Evolutionary conservation across 768 basidiomycete species (phyloP), one percentile per base, ranked within the genome.

Genomic region (Cystobasidium onofrii): DNA sequence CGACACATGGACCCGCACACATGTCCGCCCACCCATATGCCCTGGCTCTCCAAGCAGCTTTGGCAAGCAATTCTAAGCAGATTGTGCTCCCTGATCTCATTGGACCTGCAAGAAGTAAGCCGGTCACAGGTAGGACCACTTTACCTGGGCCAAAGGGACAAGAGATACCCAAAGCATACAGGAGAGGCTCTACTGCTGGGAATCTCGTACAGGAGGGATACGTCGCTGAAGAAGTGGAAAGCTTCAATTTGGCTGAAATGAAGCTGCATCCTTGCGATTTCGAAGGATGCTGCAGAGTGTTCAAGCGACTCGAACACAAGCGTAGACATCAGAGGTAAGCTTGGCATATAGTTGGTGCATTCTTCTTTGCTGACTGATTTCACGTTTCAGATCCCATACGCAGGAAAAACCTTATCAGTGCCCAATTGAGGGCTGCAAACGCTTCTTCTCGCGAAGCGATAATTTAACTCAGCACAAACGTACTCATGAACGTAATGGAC

Each of bases 381-480:
- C 7, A 23, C 15, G 27, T 15, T 29, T n/a, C 64, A 65, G 64
- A n/a, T 76, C 75, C 15, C 77, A 78, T 54, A 78, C 77, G 61
- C 15, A 46, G 20, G 77, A 78, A 60, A 75, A 74, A 44, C 77
- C 77, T 17, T 78, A 69, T 64, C 31, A 34, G n/a, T 78, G 77
- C 57, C 73, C 75, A 27, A 39, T 76, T 4, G 50, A 50, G 0
- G 76, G 75, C 2, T 77, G 76, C 63, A 71, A 57, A 13, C 44
- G 73, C 17, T 74, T 29, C 60, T 77, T 77, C 73, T 61, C 57
- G 13, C 23, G 76, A 20, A 70, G 69, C 79, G 94, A 95, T 80
- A 94, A 94, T 78, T 85, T 97, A 46, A 87, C 86, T 25, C 91
- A 95, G 81, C 94, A 97, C 80, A 79, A 88, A 73, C 86, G 90